phyloP scores from a whole-genome alignment of 176 grass and related monocot species.

The Zizania latifolia region DNA sequence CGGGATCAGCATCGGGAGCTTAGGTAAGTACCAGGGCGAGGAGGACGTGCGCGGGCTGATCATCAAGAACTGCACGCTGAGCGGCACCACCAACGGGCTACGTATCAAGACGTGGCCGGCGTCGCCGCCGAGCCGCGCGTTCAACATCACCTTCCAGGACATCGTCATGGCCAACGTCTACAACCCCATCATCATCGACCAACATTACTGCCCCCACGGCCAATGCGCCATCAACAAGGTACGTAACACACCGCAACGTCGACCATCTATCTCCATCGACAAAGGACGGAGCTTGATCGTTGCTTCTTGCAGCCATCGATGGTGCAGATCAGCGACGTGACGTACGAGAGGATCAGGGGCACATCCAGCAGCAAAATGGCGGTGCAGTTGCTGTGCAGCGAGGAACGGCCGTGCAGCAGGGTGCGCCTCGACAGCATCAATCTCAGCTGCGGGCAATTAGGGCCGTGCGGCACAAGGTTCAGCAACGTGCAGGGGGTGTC shows the following conservation, averaged over 20 bases:
- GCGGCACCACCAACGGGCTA: conserved; percentile 41
- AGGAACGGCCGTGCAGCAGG: conserved; percentile 29
- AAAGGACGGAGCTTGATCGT: not conserved
- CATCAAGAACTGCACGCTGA: conserved; percentile 30
- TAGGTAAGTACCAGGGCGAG: conserved; percentile 26
- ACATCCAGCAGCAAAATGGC: conserved; percentile 31
- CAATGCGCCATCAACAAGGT: conserved; percentile 26
- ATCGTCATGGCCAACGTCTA: conserved; percentile 38
- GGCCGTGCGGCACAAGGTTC: not conserved
- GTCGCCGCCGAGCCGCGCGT: conserved; percentile 30
- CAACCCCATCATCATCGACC: conserved; percentile 76
- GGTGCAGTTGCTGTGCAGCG: conserved; percentile 41
- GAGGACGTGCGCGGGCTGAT: conserved; percentile 31
- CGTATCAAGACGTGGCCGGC: conserved; percentile 71
- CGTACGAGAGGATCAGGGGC: conserved; percentile 37
- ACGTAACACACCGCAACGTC: not conserved
- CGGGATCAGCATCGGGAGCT: conserved; percentile 64
- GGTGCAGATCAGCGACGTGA: conserved; percentile 52
- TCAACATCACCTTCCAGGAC: conserved; percentile 57
- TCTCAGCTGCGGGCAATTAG: conserved; percentile 22
- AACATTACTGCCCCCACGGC: conserved; percentile 51
- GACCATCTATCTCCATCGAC: not conserved
- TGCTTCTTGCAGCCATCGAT: conserved; percentile 12
- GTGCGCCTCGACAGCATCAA: conserved; percentile 22
- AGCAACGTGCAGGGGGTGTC: conserved; percentile 12